phyloP scores from a whole-genome alignment of 129 eudicot genomes.

The Kitagawia praeruptora region DNA sequence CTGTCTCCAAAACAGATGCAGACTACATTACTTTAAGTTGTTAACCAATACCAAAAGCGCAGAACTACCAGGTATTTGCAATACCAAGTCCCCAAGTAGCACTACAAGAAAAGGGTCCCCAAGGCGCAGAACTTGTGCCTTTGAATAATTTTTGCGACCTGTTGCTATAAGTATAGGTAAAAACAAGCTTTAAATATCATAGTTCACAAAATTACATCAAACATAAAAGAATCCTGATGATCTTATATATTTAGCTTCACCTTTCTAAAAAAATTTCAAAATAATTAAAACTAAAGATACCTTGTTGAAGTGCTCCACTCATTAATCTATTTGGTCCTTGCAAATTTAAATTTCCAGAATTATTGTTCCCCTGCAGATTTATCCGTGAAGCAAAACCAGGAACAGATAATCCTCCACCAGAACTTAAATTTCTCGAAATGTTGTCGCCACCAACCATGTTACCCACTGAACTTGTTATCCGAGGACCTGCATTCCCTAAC shows the following conservation, averaged over 20 bases:
- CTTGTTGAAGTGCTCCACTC: conserved; percentile 98
- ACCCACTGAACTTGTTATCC: conserved; percentile 65
- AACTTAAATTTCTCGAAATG: conserved; percentile 65
- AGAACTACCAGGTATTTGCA: no score
- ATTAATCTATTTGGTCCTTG: conserved; percentile 86
- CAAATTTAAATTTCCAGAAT: conserved; percentile 66
- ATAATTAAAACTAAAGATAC: conserved; percentile 23
- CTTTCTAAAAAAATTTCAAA: background rate
- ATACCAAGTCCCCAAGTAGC: no score
- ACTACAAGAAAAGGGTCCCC: no score
- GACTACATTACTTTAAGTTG: no score
- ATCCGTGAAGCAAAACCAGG: conserved; percentile 88
- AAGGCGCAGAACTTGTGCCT: background rate
- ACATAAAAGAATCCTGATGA: background rate
- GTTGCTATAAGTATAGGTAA: background rate
- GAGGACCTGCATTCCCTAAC: conserved; percentile 70
- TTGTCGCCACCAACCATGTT: conserved; percentile 68
- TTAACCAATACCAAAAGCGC: no score
- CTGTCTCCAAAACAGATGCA: no score
- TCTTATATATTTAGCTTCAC: background rate
- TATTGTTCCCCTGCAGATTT: conserved; percentile 52
- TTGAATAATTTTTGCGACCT: background rate
- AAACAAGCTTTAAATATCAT: background rate
- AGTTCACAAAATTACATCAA: background rate
- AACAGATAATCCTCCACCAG: conserved; percentile 83